Evolutionary conservation across 2,329 filamentous ascomycete genomes (phyloP), one percentile per base, ranked within the genome.

Genomic region (Arthroderma sp.): DNA sequence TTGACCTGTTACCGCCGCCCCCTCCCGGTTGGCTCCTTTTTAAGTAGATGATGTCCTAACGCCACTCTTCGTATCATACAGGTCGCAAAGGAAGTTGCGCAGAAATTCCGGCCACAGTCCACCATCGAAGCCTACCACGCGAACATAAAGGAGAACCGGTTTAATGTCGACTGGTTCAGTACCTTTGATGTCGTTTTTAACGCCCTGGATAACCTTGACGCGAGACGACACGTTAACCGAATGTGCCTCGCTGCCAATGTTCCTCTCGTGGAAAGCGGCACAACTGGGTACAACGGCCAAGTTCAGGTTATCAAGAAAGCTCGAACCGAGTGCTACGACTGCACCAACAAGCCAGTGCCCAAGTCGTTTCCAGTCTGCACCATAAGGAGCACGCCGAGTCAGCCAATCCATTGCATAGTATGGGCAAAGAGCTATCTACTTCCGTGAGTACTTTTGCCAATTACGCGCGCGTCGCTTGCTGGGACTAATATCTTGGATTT

Each of bases 351-450:
- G 71, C 87, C 91, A 60, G 83, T 86, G 1, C 91, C 91, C 4
- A 97, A 95, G 70, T 87, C 86, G 1, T 97, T 94, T 67, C 91
- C 93, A 1, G 91, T 97, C 43, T 98, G 93, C 75, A 98, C 93
- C 1, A 97, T 98, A 65, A 83, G 93, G 70, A 96, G 89, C 70
- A 98, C 91, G 0, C 93, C 93, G 0, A 95, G 87, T 63, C 91
- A 97, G 66, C 88, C 91, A 0, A 97, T 98, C 44, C 93, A 98
- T 73, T 97, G 93, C 74, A 98, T 98, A 61, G 91, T 98, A 1
- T 98, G 93, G 93, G 91, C 82, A 19, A 98, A 97, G 74, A 95
- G 90, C 70, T 98, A 97, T 70, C 79, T 98, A 7, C 81, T 98
- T 60, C 93, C 89, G 78, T 76, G 66, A 60, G 67, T 13, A 38